Evolutionary conservation across 2,329 filamentous ascomycete species (phyloP).

Genomic region (Septoria linicola): DNA sequence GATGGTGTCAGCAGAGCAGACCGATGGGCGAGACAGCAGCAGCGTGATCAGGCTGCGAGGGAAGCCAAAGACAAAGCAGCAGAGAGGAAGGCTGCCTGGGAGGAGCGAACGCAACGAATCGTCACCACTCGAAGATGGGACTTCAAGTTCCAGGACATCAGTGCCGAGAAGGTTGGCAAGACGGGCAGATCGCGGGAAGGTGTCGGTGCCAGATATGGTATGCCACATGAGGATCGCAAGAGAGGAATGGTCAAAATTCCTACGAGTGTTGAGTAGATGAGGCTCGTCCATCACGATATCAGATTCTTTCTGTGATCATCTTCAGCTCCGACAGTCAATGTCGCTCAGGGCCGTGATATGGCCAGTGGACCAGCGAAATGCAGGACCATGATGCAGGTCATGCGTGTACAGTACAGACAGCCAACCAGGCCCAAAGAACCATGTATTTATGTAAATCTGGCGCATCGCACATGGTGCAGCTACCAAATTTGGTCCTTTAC

Average conservation of each 20-base stretch:
- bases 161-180: slow-evolving; percentile 54
- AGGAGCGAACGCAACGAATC: slow-evolving; percentile 44
- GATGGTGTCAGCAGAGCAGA: slow-evolving; percentile 40
- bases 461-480: too few species aligned
- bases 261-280: slow-evolving; percentile 51
- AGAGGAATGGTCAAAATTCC: slow-evolving; percentile 64
- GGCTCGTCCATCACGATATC: background rate
- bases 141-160: slow-evolving; percentile 61
- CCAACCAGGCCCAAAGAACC: background rate
- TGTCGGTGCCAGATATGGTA: slow-evolving; percentile 61
- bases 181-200: slow-evolving; percentile 55
- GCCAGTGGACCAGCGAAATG: too few species aligned
- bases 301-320: too few species aligned
- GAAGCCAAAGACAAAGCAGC: slow-evolving; percentile 42
- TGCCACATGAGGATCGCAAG: slow-evolving; percentile 62
- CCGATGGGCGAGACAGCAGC: slow-evolving; percentile 47
- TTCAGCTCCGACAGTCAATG: too few species aligned
- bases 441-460: too few species aligned
- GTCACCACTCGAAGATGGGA: slow-evolving; percentile 56
- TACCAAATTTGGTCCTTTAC: too few species aligned
- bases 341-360: too few species aligned
- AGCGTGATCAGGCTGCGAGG: slow-evolving; percentile 34
- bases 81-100: slow-evolving; percentile 46
- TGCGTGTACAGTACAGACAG: slow-evolving; percentile 16
- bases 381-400: too few species aligned